A percentile compares a stretch with the other conserved stretches of the same genome.
Conservation (phyloP, 139 green algal genomes). For the Chlamydomonas sphaeroides region DNA sequence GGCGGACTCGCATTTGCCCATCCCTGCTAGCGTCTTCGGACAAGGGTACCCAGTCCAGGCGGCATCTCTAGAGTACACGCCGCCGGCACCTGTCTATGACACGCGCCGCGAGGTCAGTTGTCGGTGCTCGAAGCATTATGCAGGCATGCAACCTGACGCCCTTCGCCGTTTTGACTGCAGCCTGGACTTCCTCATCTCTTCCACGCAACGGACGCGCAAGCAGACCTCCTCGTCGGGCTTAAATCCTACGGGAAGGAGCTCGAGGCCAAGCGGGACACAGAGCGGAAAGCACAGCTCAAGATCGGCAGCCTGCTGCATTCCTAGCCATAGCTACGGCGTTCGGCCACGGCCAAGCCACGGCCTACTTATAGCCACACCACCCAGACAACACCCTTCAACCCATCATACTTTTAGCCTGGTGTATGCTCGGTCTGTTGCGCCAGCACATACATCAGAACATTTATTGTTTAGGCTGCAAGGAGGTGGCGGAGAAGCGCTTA, state of each 20-base stretch:
- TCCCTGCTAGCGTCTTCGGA: constrained; percentile 3
- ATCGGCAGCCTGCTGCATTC: constrained; percentile 15
- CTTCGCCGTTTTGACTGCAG: background rate
- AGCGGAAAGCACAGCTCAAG: background rate
- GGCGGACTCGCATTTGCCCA: background rate
- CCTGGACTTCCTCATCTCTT: constrained; percentile 4
- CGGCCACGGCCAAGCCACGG: too few relatives aligned
- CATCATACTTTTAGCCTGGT: too few relatives aligned
- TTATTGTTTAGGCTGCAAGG: too few relatives aligned
- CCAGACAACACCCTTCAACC: too few relatives aligned
- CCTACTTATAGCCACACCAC: too few relatives aligned
- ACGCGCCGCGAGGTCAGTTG: constrained; percentile 4
- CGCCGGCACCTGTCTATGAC: background rate
- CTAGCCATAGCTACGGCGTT: too few relatives aligned
- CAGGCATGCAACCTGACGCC: too few relatives aligned
- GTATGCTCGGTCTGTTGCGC: too few relatives aligned
- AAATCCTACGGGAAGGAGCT: constrained; percentile 18
- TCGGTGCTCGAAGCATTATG: too few relatives aligned
- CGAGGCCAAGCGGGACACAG: constrained; percentile 8
- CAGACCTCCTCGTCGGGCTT: constrained; percentile 10
- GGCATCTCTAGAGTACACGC: background rate
- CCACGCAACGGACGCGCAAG: constrained; percentile 16
- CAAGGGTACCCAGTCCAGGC: constrained; percentile 10
- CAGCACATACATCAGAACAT: too few relatives aligned
- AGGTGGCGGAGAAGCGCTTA: too few relatives aligned